phyloP scores from a whole-genome alignment of 2,329 filamentous ascomycete species.

The Arthrobotrys iridis region DNA sequence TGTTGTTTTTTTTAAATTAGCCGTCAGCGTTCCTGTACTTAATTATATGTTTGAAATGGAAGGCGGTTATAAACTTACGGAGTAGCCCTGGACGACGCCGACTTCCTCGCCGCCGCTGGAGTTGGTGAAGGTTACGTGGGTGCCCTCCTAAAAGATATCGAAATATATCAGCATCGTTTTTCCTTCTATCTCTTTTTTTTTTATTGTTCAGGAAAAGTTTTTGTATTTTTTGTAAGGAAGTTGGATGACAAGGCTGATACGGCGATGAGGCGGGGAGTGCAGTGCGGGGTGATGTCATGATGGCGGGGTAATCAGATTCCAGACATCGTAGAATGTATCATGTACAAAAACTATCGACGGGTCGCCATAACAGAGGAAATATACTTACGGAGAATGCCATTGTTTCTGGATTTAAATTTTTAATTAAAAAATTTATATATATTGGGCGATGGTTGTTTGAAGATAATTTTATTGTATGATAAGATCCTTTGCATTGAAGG shows the following conservation, averaged over 20 bases:
- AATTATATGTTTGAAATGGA: background rate
- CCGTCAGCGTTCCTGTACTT: too few species aligned
- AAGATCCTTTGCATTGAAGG: too few species aligned
- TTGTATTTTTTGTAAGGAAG: background rate
- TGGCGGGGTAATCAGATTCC: background rate
- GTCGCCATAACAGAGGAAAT: background rate
- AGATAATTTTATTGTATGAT: too few species aligned
- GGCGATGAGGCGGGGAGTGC: too few species aligned
- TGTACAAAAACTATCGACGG: too few species aligned
- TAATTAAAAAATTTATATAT: too few species aligned
- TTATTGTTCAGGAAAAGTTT: background rate
- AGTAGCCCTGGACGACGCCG: constrained; percentile 33
- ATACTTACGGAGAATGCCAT: constrained; percentile 3
- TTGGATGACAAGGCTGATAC: too few species aligned
- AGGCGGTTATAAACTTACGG: constrained; percentile 13
- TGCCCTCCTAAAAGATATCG: background rate
- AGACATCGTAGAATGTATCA: background rate
- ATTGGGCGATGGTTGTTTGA: too few species aligned
- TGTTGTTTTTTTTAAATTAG: background rate
- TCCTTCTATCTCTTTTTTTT: too few species aligned
- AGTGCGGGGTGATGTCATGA: background rate
- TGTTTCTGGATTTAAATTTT: background rate
- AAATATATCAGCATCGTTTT: too few species aligned
- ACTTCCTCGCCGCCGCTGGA: constrained; percentile 43
- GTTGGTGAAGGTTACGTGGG: constrained; percentile 53